Evolutionary conservation across 495 filamentous ascomycete species (phyloP).

Genomic region (Neurospora hispaniola): DNA sequence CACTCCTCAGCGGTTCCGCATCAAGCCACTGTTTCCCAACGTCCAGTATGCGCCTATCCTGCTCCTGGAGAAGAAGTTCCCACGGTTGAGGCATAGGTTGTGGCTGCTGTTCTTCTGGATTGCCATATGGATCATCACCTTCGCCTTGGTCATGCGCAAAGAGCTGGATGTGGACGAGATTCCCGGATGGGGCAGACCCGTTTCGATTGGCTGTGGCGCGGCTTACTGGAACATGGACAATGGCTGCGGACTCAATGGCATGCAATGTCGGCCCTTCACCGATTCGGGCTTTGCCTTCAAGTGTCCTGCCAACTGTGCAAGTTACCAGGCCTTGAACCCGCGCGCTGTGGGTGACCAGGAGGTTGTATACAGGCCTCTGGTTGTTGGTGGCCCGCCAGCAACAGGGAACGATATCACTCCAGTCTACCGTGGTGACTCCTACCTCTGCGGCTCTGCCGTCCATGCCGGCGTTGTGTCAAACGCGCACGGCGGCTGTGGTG

Average conservation of each 20-base stretch:
- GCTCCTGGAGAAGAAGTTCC: constrained; percentile 51
- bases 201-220: constrained; percentile 56
- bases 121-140: constrained; percentile 61
- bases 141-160: constrained; percentile 54
- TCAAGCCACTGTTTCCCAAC: constrained; percentile 57
- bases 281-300: constrained; percentile 60
- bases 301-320: constrained; percentile 67
- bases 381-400: constrained; percentile 62
- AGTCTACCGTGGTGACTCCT: constrained; percentile 44
- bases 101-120: constrained; percentile 51
- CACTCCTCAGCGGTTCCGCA: constrained; percentile 50
- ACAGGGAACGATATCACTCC: constrained; percentile 18
- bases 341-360: constrained; percentile 65
- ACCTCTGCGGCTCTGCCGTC: constrained; percentile 71
- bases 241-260: constrained; percentile 68
- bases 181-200: constrained; percentile 54
- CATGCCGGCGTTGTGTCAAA: constrained; percentile 38
- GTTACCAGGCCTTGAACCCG: constrained; percentile 55
- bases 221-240: constrained; percentile 59
- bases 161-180: constrained; percentile 55
- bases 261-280: constrained; percentile 70
- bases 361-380: constrained; percentile 56
- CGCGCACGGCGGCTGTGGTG: constrained; percentile 56
- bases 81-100: constrained; percentile 50
- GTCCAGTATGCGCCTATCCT: constrained; percentile 59